phyloP scores from a whole-genome alignment of 306 rosid species.

The Inga laurina region DNA sequence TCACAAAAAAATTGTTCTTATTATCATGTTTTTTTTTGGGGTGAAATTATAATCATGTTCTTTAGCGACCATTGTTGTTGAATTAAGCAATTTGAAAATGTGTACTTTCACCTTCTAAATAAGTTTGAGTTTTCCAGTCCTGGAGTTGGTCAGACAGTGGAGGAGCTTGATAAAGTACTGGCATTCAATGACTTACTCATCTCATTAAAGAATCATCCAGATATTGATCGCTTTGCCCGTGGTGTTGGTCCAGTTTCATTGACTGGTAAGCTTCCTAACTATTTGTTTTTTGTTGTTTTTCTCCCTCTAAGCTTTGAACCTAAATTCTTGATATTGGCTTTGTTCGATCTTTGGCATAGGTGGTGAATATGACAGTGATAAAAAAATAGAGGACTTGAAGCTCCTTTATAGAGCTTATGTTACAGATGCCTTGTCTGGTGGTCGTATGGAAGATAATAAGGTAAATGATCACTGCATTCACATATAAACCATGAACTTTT shows the following conservation, averaged over 20 bases:
- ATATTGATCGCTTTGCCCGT: conserved; percentile 71
- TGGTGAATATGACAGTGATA: conserved; percentile 74
- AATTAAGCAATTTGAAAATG: background rate
- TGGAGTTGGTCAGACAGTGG: conserved; percentile 63
- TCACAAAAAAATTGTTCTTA: conserved; percentile 4
- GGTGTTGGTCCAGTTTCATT: conserved; percentile 90
- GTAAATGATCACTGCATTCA: conserved; percentile 29
- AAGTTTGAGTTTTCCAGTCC: conserved; percentile 55
- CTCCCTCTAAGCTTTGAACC: conserved; percentile 10
- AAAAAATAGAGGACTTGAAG: conserved; percentile 85
- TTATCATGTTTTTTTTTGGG: background rate
- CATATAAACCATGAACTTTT: conserved; percentile 20
- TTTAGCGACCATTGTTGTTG: background rate
- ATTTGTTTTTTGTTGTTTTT: background rate
- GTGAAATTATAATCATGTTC: background rate
- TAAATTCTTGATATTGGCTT: conserved; percentile 26
- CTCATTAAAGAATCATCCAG: conserved; percentile 78
- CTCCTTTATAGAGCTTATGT: conserved; percentile 65
- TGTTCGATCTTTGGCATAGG: conserved; percentile 54
- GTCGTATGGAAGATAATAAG: conserved; percentile 49
- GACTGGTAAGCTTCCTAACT: conserved; percentile 51
- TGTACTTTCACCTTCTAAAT: conserved; percentile 36
- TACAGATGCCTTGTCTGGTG: conserved; percentile 52
- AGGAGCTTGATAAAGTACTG: conserved; percentile 70
- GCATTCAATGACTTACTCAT: conserved; percentile 70